Evolutionary conservation across 352 stramenopile species (phyloP).

Genomic region (Pythium grandisporangium): DNA sequence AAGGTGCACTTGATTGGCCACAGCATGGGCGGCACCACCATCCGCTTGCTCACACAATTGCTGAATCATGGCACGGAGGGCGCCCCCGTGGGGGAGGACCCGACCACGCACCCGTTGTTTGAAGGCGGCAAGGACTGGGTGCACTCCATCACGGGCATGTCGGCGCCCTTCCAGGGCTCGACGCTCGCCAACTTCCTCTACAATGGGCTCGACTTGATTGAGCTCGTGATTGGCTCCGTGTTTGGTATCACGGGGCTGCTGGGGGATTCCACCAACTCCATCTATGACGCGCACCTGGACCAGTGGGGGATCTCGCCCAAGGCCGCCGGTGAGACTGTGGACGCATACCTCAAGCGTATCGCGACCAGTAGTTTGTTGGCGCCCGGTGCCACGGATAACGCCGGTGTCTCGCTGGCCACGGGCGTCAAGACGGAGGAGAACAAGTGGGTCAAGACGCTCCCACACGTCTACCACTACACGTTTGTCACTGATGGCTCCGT

Average conservation of each 20-base stretch:
- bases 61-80: conserved; percentile 32
- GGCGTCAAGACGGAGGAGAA: conserved; percentile 22
- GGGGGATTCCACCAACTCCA: conserved; percentile 13
- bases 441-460: conserved; percentile 21
- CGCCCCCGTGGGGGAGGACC: conserved; percentile 17
- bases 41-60: conserved; percentile 61
- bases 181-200: conserved; percentile 35
- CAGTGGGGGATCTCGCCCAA: conserved; percentile 35
- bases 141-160: conserved; percentile 56
- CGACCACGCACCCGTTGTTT: conserved; percentile 30
- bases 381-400: conserved; percentile 17
- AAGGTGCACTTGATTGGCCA: conserved; percentile 69
- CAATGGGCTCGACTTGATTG: conserved; percentile 22
- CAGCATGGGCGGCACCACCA: conserved; percentile 68
- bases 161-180: conserved; percentile 48
- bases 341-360: conserved; percentile 26
- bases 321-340: conserved; percentile 14
- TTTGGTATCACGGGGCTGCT: conserved; percentile 17
- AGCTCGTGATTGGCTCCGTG: conserved; percentile 23
- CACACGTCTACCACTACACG: conserved; percentile 22
- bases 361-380: conserved; percentile 20
- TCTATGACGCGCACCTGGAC: conserved; percentile 46
- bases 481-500: conserved; percentile 18
- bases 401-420: conserved; percentile 12
- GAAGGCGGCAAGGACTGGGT: conserved; percentile 44